Evolutionary conservation across 768 basidiomycete species (phyloP), one percentile per base, ranked within the genome.

Genomic region (Boletus tomentosulus): DNA sequence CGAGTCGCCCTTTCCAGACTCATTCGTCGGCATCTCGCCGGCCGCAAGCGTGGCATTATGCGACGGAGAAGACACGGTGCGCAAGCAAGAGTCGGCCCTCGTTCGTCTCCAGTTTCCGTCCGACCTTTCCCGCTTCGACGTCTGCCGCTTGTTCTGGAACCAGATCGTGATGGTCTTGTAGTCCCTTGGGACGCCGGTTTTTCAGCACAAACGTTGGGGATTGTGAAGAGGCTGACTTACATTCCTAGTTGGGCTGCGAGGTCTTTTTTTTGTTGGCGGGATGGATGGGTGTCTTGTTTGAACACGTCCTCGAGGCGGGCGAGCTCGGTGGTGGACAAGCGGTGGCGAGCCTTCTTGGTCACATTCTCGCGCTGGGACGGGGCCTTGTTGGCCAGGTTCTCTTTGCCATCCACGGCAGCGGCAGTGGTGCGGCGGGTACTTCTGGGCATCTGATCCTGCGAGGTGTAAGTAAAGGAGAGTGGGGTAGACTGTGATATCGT

Each of bases 121-220:
- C 46, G 0, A 6, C 38, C 7, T 38, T 6, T 57, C 55, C 25
- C 67, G 65, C 53, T 76, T 77, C 46, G 72, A 53, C 34, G 69
- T 84, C 62, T 89, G 86, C 15, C 87, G 83, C 69, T 83, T 87
- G 67, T 90, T 90, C 70, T 90, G 87, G 66, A 89, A 89, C 87
- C 87, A 90, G 38, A 89, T 84, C n/a, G 86, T 78, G 56, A 78
- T 58, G 11, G 76, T 71, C 66, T 77, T 78, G 63, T 75, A 19
- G 19, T 19, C 19, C 19, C 19, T 19, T 19, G 19, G 19, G 19
- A 19, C 19, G 19, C 19, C 19, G 19, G 19, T 19, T 19, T 19
- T 19, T 19, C 19, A 19, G 19, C 19, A 1, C 19, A 19, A 19
- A 19, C 19, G 19, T 19, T 19, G 19, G 19, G 19, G 22, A 22